phyloP scores from a whole-genome alignment of 2,329 filamentous ascomycete species.

The Hortaea sp. region DNA sequence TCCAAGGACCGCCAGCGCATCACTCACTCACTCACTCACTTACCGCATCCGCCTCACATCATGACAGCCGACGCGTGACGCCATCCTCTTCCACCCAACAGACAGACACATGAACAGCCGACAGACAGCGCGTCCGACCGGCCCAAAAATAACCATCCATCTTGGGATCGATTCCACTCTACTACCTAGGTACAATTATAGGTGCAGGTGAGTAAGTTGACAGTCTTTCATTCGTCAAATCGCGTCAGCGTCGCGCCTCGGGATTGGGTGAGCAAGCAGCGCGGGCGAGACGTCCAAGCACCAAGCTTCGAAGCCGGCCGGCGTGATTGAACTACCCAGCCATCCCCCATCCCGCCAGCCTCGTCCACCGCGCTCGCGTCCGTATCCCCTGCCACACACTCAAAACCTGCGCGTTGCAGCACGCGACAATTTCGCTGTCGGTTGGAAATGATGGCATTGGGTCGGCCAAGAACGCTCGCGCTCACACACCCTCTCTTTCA shows the following conservation, averaged over 20 bases:
- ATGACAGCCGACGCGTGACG: no score
- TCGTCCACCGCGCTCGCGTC: background rate
- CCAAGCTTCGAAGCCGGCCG: background rate
- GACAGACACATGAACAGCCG: no score
- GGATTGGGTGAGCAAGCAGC: background rate
- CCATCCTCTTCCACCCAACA: no score
- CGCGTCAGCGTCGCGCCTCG: background rate
- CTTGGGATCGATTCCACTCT: no score
- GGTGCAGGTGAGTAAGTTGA: no score
- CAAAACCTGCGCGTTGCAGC: slow-evolving; percentile 1
- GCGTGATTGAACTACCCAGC: background rate
- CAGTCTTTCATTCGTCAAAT: no score
- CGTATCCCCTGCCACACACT: background rate
- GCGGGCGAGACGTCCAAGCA: background rate
- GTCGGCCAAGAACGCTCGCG: background rate
- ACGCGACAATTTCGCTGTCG: background rate
- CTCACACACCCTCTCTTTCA: slow-evolving; percentile 1
- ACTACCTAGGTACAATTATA: no score
- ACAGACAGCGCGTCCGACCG: no score
- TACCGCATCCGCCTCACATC: no score
- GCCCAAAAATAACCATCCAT: no score
- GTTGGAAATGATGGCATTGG: slow-evolving; percentile 2
- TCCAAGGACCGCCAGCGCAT: no score
- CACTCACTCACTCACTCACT: no score
- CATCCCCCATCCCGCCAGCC: background rate